Conservation (phyloP, 371 early-diverging fungal genomes). For the Saksenaea vasiformis region DNA sequence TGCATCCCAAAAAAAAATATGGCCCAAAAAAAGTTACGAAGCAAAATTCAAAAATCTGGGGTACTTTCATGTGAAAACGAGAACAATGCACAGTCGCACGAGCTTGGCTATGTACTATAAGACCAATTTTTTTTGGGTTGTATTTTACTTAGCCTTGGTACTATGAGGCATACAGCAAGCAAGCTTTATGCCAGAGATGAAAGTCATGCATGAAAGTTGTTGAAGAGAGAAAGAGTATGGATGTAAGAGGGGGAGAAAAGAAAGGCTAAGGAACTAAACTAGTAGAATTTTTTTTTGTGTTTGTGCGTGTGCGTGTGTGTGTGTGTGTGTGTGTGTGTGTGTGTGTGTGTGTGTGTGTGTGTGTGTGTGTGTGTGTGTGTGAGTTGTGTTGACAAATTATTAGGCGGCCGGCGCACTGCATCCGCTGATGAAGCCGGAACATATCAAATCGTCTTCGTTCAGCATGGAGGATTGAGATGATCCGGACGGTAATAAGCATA, state of each 20-base stretch:
- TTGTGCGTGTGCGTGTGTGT: too few relatives aligned
- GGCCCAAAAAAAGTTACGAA: background rate
- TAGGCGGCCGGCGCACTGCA: slow-evolving; percentile 59
- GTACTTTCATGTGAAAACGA: background rate
- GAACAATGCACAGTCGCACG: too few relatives aligned
- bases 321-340: too few relatives aligned
- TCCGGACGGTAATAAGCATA: slow-evolving; percentile 41
- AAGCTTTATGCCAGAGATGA: background rate
- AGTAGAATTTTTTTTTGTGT: background rate
- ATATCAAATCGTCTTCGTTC: slow-evolving; percentile 37
- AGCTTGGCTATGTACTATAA: too few relatives aligned
- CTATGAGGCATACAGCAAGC: background rate
- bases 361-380: too few relatives aligned
- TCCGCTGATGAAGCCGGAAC: slow-evolving; percentile 42
- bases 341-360: too few relatives aligned
- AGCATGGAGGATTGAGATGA: slow-evolving; percentile 21
- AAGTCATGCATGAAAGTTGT: background rate
- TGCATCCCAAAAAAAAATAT: too few relatives aligned
- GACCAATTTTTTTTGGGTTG: too few relatives aligned
- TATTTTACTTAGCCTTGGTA: background rate
- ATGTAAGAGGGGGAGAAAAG: background rate
- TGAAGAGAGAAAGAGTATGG: background rate
- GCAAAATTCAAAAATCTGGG: background rate
- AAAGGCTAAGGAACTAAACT: background rate
- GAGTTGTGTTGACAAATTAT: too few relatives aligned